Evolutionary conservation across 169 alveolate genomes (phyloP), one percentile per base, ranked within the genome.

Genomic region (Ichthyophthirius multifiliis): DNA sequence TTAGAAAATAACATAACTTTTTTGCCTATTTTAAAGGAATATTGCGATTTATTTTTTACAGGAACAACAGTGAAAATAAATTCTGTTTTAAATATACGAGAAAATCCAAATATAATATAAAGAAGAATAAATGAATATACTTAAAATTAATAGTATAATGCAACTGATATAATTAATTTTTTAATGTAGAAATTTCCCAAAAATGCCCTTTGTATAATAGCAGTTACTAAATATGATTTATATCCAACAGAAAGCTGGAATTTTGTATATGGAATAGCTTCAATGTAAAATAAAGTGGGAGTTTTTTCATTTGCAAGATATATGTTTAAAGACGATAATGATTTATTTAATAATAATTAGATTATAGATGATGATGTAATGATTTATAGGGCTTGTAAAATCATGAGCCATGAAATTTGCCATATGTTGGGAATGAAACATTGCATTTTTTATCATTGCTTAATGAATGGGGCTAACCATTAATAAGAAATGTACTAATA

Each of bases 401-500:
- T 89, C 20, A 74, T 84, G 64, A 74, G 90, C 4, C 96, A 94
- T 83, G 98, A 94, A 81, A 76, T 93, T 27, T 78, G 93, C 27
- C 95, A 91, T 67, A 87, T 93, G 93, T 90, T 94, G 64, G 95
- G 95, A 16, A 75, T 92, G 71, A 79, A 73, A 45, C 96, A 94
- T 82, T 94, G 98, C 45, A 74, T 85, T 5, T 88, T 79, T 75
- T 86, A 85, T 83, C 76, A 88, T 44, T 94, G 98, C 74, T 45
- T 91, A 27, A 93, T 94, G 98, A 94, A 94, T 79, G 98, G 98
- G 27, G 63, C 86, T 35, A 90, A 87, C 73, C 62, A 75, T 43
- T 82, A 75, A 32, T 74, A 79, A 41, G 97, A 94, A 81, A 92
- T 75, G 48, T 86, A 90, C 71, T 44, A 64, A 65, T 90, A 88